Evolutionary conservation across 495 filamentous ascomycete species (phyloP).

Genomic region (Amphirosellinia nigrospora): DNA sequence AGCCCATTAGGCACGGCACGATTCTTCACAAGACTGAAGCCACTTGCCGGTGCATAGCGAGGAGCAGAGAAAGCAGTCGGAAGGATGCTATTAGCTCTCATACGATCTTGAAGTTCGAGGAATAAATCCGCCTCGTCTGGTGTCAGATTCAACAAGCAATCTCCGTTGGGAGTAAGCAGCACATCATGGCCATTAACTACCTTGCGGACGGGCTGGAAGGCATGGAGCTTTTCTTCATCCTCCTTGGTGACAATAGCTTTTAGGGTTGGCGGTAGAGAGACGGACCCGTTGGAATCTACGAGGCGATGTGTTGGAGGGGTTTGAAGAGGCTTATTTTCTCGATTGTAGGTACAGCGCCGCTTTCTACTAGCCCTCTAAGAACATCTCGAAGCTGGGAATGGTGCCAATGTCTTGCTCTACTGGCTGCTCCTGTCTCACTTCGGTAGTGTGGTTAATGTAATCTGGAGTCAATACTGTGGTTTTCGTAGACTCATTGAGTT

Average conservation of each 20-base stretch:
- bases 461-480: constrained; percentile 42
- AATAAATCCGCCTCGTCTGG: constrained; percentile 78
- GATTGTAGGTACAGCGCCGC: constrained; percentile 26
- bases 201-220: constrained; percentile 59
- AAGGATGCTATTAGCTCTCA: constrained; percentile 49
- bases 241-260: constrained; percentile 59
- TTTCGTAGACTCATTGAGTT: constrained; percentile 41
- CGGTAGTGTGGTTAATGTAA: constrained; percentile 34
- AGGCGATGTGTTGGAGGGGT: constrained; percentile 35
- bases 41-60: constrained; percentile 51
- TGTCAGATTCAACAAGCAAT: constrained; percentile 76
- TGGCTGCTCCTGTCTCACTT: constrained; percentile 36
- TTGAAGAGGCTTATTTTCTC: constrained; percentile 43
- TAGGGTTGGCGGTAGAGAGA: constrained; percentile 40
- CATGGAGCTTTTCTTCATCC: constrained; percentile 53
- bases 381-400: constrained; percentile 40
- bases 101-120: constrained; percentile 70
- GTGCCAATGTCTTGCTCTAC: constrained; percentile 40
- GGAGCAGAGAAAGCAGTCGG: constrained; percentile 57
- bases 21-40: constrained; percentile 61
- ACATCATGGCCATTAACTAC: constrained; percentile 56
- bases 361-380: constrained; percentile 36
- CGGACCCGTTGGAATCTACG: constrained; percentile 22
- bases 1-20: constrained; percentile 62
- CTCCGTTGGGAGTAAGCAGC: constrained; percentile 79